Base-by-base conservation (phyloP, 306 rosid genomes). In the Vicia sativa region DNA sequence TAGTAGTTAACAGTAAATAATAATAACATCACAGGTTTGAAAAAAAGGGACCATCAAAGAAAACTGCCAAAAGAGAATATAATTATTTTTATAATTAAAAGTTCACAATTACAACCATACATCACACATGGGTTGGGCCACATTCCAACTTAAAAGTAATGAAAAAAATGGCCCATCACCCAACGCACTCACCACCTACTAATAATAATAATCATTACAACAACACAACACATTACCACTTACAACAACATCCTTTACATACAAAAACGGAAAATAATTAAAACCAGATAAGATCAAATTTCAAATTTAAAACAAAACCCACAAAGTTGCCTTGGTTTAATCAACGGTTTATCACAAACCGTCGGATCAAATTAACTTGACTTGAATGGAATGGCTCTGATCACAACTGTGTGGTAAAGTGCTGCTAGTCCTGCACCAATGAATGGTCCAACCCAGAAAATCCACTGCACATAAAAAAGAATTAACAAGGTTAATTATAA, bases 371-470 rank as follows among this genome's bases (percentile, higher is more conserved):
- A 16, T 54, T 14, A 75, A 45, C 35, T 74, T 35, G 74, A 70
- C 57, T 78, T 82, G 72, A 82, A 82, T 26, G 86, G 86, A 39
- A 82, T 82, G 67, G 80, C 86, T 56, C 86, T 74, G 76, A 82
- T 82, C 25, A 82, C 86, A 9, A 78, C 82, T 45, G 62, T 75
- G 77, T 82, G 86, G 62, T 82, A 82, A 12, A 82, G 50, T 4
- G 86, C 86, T 3, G 86, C 86, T 31, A 82, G 82, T 57, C 73
- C 80, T 28, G 86, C 83, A 44, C 84, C 84, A 28, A 80, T 23
- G 69, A 80, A 80, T 8, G 84, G 84, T 12, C 84, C 84, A 62
- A 75, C 80, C 86, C 83, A 82, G 80, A 82, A 82, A 67, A 82
- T 78, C 80, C 83, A 82, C 83, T 82, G 70, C 62, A 25, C 21